These are phyloP conservation scores for Malassezia psittaci DNA, from an alignment of 1,284 basidiomycete genomes.

Conservation along the genomic window DNA sequence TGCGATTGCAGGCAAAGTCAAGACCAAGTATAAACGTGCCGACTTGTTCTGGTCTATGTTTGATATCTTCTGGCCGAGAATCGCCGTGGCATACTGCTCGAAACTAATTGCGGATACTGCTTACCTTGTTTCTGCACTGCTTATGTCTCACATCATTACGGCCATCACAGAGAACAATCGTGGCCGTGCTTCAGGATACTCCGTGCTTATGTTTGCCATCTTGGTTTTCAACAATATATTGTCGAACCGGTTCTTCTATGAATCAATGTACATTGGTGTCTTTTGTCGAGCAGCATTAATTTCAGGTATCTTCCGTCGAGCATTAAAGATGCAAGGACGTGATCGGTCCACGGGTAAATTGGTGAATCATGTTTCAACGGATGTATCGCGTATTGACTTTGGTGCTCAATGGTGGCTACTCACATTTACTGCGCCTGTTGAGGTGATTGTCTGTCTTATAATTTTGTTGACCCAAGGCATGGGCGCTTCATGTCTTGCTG, in stretches of 20 bases:
- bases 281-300: conserved; percentile 76
- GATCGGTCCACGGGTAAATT: conserved; percentile 73
- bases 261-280: conserved; percentile 51
- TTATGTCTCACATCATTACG: conserved; percentile 34
- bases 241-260: conserved; percentile 69
- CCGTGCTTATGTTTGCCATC: conserved; percentile 17
- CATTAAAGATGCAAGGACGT: conserved; percentile 67
- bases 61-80: conserved; percentile 64
- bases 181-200: conserved; percentile 25
- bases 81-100: conserved; percentile 49
- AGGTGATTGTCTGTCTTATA: conserved; percentile 52
- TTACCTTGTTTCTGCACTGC: conserved; percentile 38
- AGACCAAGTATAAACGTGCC: conserved; percentile 49
- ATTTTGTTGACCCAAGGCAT: conserved; percentile 59
- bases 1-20: conserved; percentile 9
- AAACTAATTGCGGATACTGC: conserved; percentile 49
- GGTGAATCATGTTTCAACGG: conserved; percentile 86
- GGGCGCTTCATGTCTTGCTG: conserved; percentile 69
- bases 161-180: neutral
- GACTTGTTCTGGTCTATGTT: conserved; percentile 65
- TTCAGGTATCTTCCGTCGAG: conserved; percentile 71
- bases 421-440: conserved; percentile 60
- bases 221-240: conserved; percentile 11
- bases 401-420: conserved; percentile 68
- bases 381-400: conserved; percentile 82